Conservation (phyloP, 768 basidiomycete species). For the Lactarius vividus region DNA sequence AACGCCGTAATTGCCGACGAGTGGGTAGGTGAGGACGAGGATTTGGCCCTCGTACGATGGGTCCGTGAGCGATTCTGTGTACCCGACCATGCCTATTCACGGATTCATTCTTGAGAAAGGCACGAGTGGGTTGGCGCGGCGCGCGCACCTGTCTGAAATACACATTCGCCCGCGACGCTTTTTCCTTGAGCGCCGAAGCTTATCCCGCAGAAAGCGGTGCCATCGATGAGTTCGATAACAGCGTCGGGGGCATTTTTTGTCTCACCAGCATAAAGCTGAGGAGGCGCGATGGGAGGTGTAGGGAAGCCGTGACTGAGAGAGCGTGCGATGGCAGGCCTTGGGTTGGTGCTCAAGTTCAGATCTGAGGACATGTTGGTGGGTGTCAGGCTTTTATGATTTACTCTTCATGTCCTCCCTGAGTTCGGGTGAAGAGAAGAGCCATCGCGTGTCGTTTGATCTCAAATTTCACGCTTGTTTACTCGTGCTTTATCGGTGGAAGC, state of each 20-base stretch:
- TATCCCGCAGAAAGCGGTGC: constrained; percentile 81
- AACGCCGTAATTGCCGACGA: constrained; percentile 97
- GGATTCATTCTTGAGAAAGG: constrained; percentile 21
- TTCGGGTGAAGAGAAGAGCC: constrained; percentile 25
- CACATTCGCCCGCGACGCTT: constrained; percentile 95
- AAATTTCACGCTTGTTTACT: constrained; percentile 11
- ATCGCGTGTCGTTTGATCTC: background rate
- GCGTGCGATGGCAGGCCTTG: constrained; percentile 46
- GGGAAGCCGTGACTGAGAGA: constrained; percentile 41
- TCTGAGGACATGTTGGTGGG: constrained; percentile 7
- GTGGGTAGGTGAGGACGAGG: constrained; percentile 93
- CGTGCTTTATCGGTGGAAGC: background rate
- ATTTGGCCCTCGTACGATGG: constrained; percentile 99
- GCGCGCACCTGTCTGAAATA: constrained; percentile 93
- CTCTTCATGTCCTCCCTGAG: constrained; percentile 19
- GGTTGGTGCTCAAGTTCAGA: constrained; percentile 33
- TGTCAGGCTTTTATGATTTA: constrained; percentile 10
- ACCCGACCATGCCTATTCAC: constrained; percentile 92
- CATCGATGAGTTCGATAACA: constrained; percentile 88
- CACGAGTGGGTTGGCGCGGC: constrained; percentile 5
- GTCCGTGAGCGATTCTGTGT: constrained; percentile 96
- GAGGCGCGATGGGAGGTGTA: constrained; percentile 38
- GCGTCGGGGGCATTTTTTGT: constrained; percentile 44
- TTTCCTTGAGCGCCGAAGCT: constrained; percentile 92
- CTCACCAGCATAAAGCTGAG: constrained; percentile 29